Evolutionary conservation across 495 filamentous ascomycete species (phyloP), one percentile per base, ranked within the genome.

Genomic region (Gamarada debralockiae): DNA sequence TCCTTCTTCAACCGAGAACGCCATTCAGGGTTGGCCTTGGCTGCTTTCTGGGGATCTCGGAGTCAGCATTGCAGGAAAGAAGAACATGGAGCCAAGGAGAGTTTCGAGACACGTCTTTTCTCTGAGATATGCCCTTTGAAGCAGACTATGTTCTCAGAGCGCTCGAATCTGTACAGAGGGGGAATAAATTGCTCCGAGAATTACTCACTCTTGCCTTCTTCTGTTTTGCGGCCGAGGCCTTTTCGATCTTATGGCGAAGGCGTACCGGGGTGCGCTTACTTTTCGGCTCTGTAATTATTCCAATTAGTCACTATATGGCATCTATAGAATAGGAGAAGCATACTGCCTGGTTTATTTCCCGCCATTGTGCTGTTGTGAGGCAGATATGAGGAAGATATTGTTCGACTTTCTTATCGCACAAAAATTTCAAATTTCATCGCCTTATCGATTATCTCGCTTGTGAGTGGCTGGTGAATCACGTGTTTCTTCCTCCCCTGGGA

Each of bases 21-120:
- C 86, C 92, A 96, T 86, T 96, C 81, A 17, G 95, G 95, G 69
- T 97, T 95, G 83, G 91, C 87, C 73, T 96, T 97, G 21, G 87
- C 91, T 41, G 80, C 71, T 76, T 96, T 97, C 60, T 80, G 87
- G 42, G 10, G 27, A 10, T 5, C 27, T 29, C 27, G 5, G 27
- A 29, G 27, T 29, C 10, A 29, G 27, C 27, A n/a, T n/a, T n/a
- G n/a, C n/a, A n/a, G n/a, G n/a, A n/a, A n/a, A n/a, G n/a, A n/a
- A n/a, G n/a, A n/a, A n/a, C n/a, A n/a, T n/a, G n/a, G n/a, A n/a
- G n/a, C n/a, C n/a, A n/a, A n/a, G n/a, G n/a, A n/a, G n/a, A n/a
- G n/a, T n/a, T n/a, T n/a, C n/a, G n/a, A n/a, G n/a, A n/a, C n/a
- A n/a, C n/a, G n/a, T n/a, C n/a, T n/a, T n/a, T n/a, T n/a, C n/a